Evolutionary conservation across 1,139 yeast genomes (phyloP).

Genomic region (Pichia sp.): DNA sequence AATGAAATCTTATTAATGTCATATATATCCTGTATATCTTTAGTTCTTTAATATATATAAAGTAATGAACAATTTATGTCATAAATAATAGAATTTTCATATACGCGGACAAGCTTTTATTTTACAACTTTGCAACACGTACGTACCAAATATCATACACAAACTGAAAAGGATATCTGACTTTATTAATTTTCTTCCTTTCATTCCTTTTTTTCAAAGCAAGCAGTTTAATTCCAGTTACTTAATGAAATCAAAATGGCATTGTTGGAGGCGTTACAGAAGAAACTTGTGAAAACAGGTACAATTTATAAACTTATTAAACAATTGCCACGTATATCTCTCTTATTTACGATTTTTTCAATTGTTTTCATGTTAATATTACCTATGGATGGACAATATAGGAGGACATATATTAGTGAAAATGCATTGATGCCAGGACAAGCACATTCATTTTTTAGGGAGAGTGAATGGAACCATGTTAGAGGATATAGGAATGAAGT

Average conservation of each 20-base stretch:
- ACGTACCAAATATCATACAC: no score
- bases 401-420: slow-evolving; percentile 84
- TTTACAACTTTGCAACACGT: no score
- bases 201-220: no score
- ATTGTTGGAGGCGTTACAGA: slow-evolving; percentile 26
- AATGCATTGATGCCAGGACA: slow-evolving; percentile 97
- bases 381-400: slow-evolving; percentile 77
- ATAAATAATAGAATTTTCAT: no score
- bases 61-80: no score
- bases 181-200: no score
- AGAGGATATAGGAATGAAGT: slow-evolving; percentile 75
- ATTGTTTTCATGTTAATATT: slow-evolving; percentile 58
- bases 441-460: slow-evolving; percentile 86
- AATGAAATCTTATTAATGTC: no score
- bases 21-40: no score
- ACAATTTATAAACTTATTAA: slow-evolving; percentile 51
- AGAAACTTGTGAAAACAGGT: slow-evolving; percentile 47
- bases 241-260: slow-evolving; percentile 21
- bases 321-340: slow-evolving; percentile 55
- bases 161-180: no score
- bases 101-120: no score
- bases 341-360: slow-evolving; percentile 56
- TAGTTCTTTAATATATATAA: no score
- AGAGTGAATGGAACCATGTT: slow-evolving; percentile 88
- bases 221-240: no score